These are phyloP conservation scores for Candida methanosorbosa DNA, from an alignment of 805 yeast genomes.

Conservation along the genomic window DNA sequence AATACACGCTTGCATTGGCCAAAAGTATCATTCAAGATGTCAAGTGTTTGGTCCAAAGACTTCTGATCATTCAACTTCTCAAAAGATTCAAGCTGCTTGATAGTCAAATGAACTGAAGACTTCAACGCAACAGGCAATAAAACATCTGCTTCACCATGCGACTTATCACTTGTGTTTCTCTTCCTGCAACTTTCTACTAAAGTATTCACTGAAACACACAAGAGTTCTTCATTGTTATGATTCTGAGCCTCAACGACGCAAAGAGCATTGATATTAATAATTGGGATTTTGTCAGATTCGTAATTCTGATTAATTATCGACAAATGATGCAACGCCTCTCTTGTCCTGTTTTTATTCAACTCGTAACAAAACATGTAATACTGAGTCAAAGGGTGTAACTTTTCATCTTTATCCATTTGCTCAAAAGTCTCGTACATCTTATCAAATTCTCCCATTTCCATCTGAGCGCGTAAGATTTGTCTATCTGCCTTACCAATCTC, in stretches of 20 bases:
- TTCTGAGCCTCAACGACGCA: slow-evolving; percentile 25
- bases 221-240: not conserved
- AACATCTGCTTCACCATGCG: not conserved
- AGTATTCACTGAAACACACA: too few relatives aligned
- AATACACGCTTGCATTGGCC: too few relatives aligned
- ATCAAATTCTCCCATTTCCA: slow-evolving; percentile 13
- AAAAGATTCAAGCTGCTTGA: slow-evolving; percentile 10
- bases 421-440: slow-evolving; percentile 15
- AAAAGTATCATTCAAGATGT: too few relatives aligned
- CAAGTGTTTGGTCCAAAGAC: too few relatives aligned
- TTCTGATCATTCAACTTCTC: too few relatives aligned
- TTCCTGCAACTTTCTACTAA: too few relatives aligned
- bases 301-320: slow-evolving; percentile 1
- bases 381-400: slow-evolving; percentile 20
- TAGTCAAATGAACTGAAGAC: slow-evolving; percentile 6
- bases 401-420: slow-evolving; percentile 15
- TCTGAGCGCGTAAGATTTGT: slow-evolving; percentile 4
- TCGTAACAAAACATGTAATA: slow-evolving; percentile 22
- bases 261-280: slow-evolving; percentile 14
- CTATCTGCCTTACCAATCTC: not conserved
- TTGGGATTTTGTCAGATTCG: too few relatives aligned
- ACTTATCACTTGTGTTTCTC: too few relatives aligned
- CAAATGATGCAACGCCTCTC: not conserved
- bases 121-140: slow-evolving; percentile 8
- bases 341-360: slow-evolving; percentile 8